Evolutionary conservation across 306 rosid species (phyloP).

Genomic region (Betula pendula): DNA sequence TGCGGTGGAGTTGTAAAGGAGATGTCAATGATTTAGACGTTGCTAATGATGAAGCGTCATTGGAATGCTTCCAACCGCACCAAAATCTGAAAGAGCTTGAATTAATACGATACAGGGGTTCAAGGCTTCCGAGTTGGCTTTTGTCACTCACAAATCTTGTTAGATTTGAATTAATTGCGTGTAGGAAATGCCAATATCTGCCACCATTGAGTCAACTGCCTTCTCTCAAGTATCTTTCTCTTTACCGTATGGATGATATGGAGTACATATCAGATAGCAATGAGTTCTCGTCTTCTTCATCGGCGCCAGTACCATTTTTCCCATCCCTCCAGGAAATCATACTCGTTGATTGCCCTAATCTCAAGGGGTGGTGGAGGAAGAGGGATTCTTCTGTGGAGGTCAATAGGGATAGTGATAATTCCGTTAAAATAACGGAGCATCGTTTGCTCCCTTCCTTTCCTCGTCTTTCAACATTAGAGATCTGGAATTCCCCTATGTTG

Average conservation of each 20-base stretch:
- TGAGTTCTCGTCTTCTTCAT: background rate
- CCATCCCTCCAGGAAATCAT: background rate
- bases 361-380: conserved; percentile 31
- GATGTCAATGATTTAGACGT: background rate
- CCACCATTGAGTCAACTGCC: conserved; percentile 6
- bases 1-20: conserved; percentile 5
- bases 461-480: background rate
- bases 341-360: background rate
- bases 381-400: background rate
- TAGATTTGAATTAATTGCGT: background rate
- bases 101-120: background rate
- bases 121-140: background rate
- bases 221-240: conserved; percentile 3
- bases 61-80: background rate
- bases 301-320: conserved; percentile 8
- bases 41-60: background rate
- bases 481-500: background rate
- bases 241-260: background rate
- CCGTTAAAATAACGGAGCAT: background rate
- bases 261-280: background rate
- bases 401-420: too few relatives aligned
- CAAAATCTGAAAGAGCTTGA: background rate
- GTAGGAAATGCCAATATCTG: background rate
- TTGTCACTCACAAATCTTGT: background rate
- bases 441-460: background rate